Base-by-base conservation (phyloP, 371 early-diverging fungal genomes). In the Mortierella sp. region DNA sequence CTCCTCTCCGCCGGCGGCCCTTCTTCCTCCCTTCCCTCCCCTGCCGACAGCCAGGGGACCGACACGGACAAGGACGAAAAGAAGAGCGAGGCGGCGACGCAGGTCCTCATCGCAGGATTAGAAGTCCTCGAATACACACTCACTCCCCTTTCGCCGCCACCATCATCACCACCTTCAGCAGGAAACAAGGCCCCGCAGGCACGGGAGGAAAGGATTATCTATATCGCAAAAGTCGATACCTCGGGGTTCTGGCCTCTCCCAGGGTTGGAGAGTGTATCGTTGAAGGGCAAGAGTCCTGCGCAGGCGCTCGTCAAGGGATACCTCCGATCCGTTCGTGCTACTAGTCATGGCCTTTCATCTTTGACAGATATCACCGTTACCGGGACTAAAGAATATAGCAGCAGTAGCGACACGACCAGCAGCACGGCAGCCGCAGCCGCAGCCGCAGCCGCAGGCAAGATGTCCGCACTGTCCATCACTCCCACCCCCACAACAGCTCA, bases 221-320 rank as follows among this genome's bases (percentile, higher is more conserved):
- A 95, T 76, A 90, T 95, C 46, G 90, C 91, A 70, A 95, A 95
- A 76, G 89, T 95, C 41, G 95, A 95, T 75, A 92, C 94, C 0
- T 89, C 93, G 0, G 92, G 91, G 6, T 86, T 77, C 58, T 79
- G 83, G 81, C 83, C 87, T 16, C 74, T 83, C 14, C 76, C 83
- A 5, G 75, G 76, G 11, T 44, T 80, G 48, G 84, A 87, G 11
- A 71, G 71, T 2, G 38, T 29, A n/a, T 38, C 32, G 0, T 21
- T 88, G 4, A 81, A 82, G 18, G 83, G 88, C 2, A 81, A 87
- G 24, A 84, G 88, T 38, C 87, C 87, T 14, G 76, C 87, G 0
- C 88, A 87, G 32, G 76, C 76, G 0, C 35, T 93, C n/a, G 84
- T 93, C 32, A 78, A 80, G 41, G 88, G 91, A 0, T 93, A 94